These are phyloP conservation scores for Plantago major DNA, from an alignment of 257 asterid genomes.

Conservation along the genomic window DNA sequence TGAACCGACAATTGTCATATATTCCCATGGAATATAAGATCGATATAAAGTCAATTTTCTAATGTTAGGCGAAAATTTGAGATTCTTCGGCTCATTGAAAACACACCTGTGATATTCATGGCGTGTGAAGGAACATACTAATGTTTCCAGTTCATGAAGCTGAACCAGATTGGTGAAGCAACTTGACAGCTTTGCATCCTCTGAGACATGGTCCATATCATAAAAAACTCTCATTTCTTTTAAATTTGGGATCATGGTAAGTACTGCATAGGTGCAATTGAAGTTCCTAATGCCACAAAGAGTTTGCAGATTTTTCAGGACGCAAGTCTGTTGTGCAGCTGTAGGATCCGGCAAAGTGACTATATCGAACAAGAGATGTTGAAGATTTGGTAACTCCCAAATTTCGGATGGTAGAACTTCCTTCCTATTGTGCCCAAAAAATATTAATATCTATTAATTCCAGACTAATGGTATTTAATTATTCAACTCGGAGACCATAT, in stretches of 20 bases:
- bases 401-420: neutral
- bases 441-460: neutral
- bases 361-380: neutral
- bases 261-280: slow-evolving; percentile 8
- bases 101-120: too few relatives aligned
- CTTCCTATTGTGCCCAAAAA: neutral
- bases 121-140: too few relatives aligned
- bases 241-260: slow-evolving; percentile 14
- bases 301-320: slow-evolving; percentile 14
- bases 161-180: too few relatives aligned
- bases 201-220: neutral
- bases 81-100: too few relatives aligned
- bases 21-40: too few relatives aligned
- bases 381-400: slow-evolving; percentile 13
- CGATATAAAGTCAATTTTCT: too few relatives aligned
- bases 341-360: slow-evolving; percentile 10
- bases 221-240: neutral
- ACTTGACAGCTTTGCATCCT: too few relatives aligned
- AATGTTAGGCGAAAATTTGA: too few relatives aligned
- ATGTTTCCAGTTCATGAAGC: too few relatives aligned
- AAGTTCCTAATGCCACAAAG: neutral
- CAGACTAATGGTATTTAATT: neutral
- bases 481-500: neutral
- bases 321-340: neutral
- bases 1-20: too few relatives aligned